A percentile compares a stretch with the other conserved stretches of the same genome.
These are phyloP conservation scores for Aspergillus sojae DNA, from an alignment of 2,329 filamentous ascomycete species.

Conservation along the genomic window DNA sequence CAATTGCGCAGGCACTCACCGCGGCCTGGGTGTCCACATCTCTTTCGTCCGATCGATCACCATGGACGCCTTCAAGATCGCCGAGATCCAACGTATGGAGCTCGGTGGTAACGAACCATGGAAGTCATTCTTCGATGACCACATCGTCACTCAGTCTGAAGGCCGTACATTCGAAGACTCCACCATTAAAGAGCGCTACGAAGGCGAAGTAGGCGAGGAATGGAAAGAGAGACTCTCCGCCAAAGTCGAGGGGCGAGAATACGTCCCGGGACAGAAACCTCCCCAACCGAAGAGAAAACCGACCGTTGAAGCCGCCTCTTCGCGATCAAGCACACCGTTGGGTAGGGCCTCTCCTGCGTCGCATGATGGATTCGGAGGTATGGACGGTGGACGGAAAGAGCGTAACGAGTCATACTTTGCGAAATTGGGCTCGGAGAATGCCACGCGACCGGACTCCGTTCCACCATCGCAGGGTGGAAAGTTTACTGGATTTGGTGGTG, in stretches of 20 bases:
- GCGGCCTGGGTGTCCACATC: conserved; percentile 94
- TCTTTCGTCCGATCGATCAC: conserved; percentile 97
- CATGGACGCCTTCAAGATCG: conserved; percentile 96
- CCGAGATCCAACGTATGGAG: conserved; percentile 92
- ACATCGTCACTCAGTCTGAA: conserved; percentile 66
- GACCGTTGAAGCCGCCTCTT: conserved; percentile 34
- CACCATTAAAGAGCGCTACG: conserved; percentile 87
- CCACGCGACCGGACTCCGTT: conserved; percentile 69
- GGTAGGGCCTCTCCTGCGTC: conserved; percentile 30
- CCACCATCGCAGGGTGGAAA: conserved; percentile 91
- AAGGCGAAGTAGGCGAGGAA: conserved; percentile 87
- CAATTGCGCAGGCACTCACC: conserved; percentile 90
- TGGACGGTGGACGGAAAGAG: conserved; percentile 57
- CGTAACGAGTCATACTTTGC: conserved; percentile 90
- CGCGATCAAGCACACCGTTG: conserved; percentile 32
- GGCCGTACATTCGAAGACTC: conserved; percentile 79
- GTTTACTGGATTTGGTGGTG: conserved; percentile 86
- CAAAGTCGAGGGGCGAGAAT: conserved; percentile 86
- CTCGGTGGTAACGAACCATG: conserved; percentile 86
- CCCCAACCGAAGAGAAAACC: conserved; percentile 41
- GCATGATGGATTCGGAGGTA: conserved; percentile 26
- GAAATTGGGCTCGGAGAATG: conserved; percentile 79
- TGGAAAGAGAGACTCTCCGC: conserved; percentile 88
- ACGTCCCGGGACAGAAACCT: conserved; percentile 71
- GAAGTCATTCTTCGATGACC: conserved; percentile 81